These are phyloP conservation scores for Zoysia matrella DNA, from an alignment of 202 grass and related monocot species.

Conservation along the genomic window DNA sequence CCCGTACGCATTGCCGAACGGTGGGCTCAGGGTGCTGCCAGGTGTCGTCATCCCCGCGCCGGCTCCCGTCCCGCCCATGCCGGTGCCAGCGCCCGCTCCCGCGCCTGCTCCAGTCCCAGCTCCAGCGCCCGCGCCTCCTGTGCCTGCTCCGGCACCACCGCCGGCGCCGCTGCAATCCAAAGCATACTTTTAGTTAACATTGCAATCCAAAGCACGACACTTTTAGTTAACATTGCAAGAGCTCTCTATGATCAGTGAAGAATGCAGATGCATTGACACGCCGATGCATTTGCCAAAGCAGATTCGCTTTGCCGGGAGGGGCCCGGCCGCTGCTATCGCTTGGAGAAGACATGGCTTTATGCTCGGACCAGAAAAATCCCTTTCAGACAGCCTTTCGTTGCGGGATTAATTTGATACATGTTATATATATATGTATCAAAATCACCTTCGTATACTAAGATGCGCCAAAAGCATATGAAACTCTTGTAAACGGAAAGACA, in stretches of 20 bases:
- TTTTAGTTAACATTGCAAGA: not conserved
- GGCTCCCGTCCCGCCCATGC: not conserved
- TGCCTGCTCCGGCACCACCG: not conserved
- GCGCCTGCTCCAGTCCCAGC: not conserved
- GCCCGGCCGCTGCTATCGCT: conserved; percentile 1
- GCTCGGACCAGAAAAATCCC: not conserved
- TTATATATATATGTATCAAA: too few species aligned
- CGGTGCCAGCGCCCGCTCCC: not conserved
- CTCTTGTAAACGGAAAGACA: not conserved
- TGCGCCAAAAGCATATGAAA: not conserved
- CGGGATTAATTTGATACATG: not conserved
- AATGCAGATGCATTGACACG: not conserved
- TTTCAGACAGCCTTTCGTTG: not conserved
- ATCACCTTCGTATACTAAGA: not conserved
- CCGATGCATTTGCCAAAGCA: not conserved
- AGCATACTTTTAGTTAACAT: too few species aligned
- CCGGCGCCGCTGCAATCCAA: not conserved
- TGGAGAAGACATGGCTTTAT: conserved; percentile 36
- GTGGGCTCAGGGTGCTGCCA: conserved; percentile 41
- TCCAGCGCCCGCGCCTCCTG: not conserved
- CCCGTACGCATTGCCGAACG: conserved; percentile 54
- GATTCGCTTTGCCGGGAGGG: not conserved
- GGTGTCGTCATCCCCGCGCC: conserved; percentile 20
- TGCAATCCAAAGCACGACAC: not conserved
- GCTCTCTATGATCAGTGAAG: too few species aligned